Conservation (phyloP, 2,329 filamentous ascomycete genomes). For the Spiromastix sp. region DNA sequence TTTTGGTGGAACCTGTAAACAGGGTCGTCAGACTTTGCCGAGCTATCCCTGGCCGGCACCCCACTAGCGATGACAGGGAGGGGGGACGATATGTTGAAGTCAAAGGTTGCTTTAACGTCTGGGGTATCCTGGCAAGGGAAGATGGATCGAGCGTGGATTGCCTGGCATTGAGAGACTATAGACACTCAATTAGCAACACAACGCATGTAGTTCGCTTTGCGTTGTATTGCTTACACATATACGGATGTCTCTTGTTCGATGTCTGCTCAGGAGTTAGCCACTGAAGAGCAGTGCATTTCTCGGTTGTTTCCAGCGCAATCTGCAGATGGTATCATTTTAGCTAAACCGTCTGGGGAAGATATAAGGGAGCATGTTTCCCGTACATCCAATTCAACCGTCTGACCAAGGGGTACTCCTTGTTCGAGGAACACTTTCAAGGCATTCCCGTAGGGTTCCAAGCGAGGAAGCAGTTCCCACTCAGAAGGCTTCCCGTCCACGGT, state of each 20-base stretch:
- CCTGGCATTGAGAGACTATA: constrained; percentile 81
- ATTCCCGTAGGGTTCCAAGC: constrained; percentile 57
- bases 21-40: constrained; percentile 41
- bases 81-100: constrained; percentile 76
- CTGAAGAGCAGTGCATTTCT: constrained; percentile 82
- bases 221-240: constrained; percentile 63
- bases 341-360: background rate
- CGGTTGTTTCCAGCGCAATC: constrained; percentile 70
- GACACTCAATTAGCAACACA: too few relatives aligned
- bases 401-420: constrained; percentile 35
- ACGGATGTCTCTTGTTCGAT: constrained; percentile 88
- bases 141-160: constrained; percentile 85
- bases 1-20: constrained; percentile 81
- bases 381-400: constrained; percentile 40
- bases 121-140: constrained; percentile 98
- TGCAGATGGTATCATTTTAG: constrained; percentile 17
- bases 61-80: constrained; percentile 90
- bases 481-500: constrained; percentile 54
- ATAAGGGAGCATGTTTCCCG: too few relatives aligned
- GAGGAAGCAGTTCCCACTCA: constrained; percentile 61
- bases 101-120: constrained; percentile 91
- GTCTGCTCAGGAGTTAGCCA: constrained; percentile 93
- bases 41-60: constrained; percentile 46
- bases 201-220: too few relatives aligned
- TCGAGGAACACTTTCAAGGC: constrained; percentile 39